Evolutionary conservation across 139 green algal genomes (phyloP), one percentile per base, ranked within the genome.

Genomic region (Nannochloris sp.): DNA sequence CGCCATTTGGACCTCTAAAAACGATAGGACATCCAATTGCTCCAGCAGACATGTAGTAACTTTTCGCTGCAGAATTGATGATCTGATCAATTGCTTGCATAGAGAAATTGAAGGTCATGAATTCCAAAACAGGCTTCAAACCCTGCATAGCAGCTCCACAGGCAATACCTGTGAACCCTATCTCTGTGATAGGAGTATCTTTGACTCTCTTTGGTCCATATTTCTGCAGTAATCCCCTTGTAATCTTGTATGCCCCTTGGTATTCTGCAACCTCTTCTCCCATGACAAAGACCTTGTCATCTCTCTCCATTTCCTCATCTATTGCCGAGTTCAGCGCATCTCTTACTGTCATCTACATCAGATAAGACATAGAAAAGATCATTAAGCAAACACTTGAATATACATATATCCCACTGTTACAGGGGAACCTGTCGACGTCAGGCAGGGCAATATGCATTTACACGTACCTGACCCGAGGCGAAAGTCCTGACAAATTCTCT

Each of bases 91-190:
- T 94, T 50, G 93, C 91, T 80, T 94, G 93, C 88, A 98, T 91
- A 21, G 94, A 82, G 69, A 99, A 99, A 79, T 99, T 99, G 69
- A 91, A 99, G 11, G 94, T 99, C 94, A 99, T 99, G 77, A 99
- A 99, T 79, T 99, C 94, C 31, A 94, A 84, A 15, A 99, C 78
- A 19, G 94, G 94, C 43, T 78, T 81, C 37, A 97, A 64, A 7
- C 94, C 94, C 11, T 86, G 81, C 57, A 97, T 92, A 1, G 88
- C 94, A 2, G 94, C 90, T 19, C 94, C 94, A 29, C 94, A 83
- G 5, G 79, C 91, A 29, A 99, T 93, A 29, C 94, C 94, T 7
- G 87, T 92, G 74, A 99, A 99, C 3, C 94, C 94, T 43, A 89
- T 89, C 85, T 99, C 94, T 56, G 94, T 99, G 79, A 99, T 99